Evolutionary conservation across 805 yeast genomes (phyloP).

Genomic region (Wickerhamomyces mucosus): DNA sequence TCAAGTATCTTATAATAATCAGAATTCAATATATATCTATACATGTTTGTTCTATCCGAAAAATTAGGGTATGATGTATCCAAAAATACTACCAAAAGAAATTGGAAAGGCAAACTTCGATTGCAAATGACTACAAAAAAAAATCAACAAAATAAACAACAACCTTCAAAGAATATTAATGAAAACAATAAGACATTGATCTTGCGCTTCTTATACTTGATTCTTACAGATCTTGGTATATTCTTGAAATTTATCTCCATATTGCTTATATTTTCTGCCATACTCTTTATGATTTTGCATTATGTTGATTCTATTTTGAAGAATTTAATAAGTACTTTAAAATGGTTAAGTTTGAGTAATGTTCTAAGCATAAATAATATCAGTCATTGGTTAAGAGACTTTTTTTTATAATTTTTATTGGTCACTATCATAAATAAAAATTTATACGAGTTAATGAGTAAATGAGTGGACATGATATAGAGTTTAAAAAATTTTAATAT

Average conservation of each 20-base stretch:
- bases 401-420: neutral
- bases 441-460: neutral
- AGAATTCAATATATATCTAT: too few relatives aligned
- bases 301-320: neutral
- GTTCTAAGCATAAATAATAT: neutral
- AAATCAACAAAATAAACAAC: too few relatives aligned
- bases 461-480: neutral
- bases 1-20: too few relatives aligned
- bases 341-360: neutral
- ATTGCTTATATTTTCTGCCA: neutral
- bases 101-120: too few relatives aligned
- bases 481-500: neutral
- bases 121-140: too few relatives aligned
- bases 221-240: neutral
- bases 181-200: too few relatives aligned
- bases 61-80: too few relatives aligned
- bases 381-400: neutral
- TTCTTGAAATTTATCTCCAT: neutral
- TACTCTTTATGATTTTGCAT: neutral
- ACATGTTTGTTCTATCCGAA: too few relatives aligned
- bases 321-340: neutral
- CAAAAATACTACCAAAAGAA: too few relatives aligned
- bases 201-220: neutral
- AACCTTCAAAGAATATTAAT: too few relatives aligned
- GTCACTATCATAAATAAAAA: neutral